Percentiles rank a stretch among this genome's conserved stretches.
phyloP scores from a whole-genome alignment of 2,329 filamentous ascomycete genomes.

The Fusarium concolor region DNA sequence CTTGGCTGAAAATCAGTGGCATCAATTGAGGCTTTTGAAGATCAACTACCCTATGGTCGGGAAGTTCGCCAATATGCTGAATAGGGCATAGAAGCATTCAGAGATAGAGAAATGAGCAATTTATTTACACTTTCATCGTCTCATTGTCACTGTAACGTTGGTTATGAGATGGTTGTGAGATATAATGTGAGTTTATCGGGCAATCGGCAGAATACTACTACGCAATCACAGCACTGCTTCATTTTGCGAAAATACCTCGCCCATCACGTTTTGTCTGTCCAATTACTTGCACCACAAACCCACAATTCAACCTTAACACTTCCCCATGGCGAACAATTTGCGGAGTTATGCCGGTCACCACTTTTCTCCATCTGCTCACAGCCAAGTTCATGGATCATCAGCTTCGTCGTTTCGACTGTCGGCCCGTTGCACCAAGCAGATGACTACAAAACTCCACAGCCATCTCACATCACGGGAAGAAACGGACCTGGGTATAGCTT shows the following conservation, averaged over 20 bases:
- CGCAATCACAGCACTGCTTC: background rate
- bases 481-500: constrained; percentile 7
- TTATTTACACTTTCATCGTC: no score
- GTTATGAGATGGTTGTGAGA: background rate
- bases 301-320: constrained; percentile 31
- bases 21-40: background rate
- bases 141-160: no score
- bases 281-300: constrained; percentile 1
- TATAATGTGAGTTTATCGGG: background rate
- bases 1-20: constrained; percentile 16
- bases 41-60: background rate
- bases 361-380: background rate
- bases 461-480: constrained; percentile 6
- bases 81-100: background rate
- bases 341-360: constrained; percentile 10
- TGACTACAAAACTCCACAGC: constrained; percentile 27
- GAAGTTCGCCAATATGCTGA: no score
- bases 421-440: constrained; percentile 16
- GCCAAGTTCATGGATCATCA: background rate
- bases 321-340: constrained; percentile 2
- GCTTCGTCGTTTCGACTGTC: constrained; percentile 1
- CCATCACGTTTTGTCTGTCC: no score
- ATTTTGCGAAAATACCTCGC: background rate
- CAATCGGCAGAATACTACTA: background rate
- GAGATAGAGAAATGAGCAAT: background rate